Base-by-base conservation (phyloP, 257 asterid species). In the Gentiana straminea region DNA sequence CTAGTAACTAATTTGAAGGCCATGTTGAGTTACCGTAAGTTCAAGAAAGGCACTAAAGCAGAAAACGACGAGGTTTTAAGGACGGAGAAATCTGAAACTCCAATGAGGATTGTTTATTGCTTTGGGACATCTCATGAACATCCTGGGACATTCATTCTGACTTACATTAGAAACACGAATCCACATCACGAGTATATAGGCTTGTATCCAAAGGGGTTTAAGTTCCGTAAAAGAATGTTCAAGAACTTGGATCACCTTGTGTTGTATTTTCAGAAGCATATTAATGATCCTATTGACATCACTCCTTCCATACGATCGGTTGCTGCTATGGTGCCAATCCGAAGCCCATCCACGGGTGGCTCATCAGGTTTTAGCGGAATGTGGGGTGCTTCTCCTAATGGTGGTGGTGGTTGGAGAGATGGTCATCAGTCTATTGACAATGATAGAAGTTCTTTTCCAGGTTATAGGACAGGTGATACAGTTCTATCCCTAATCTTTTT, bases 101-200 rank as follows among this genome's bases (percentile, higher is more conserved):
- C 99, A 55, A 73, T 72, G 88, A 86, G 89, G 74, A 88, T 92
- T 37, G 94, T 83, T 35, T 92, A 92, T 71, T 73, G 88, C 84
- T 86, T 88, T 77, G 97, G 99, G 52, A 78, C 88, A 75, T 92
- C 81, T 66, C 93, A 92, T 54, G 95, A 92, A 62, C 94, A 92
- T 75, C 99, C 99, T 35, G 99, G 99, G 66, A 92, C 97, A 37
- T 85, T 92, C 61, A 83, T 92, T 57, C 78, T 92, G 65, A 88
- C 99, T 39, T 88, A 81, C 71, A 83, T 92, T 63, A 77, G 97
- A 15, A 88, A 91, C 75, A 73, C 93, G 51, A 92, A 81, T 75
- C 99, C 99, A 15, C 97, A 85, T 71, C 97, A 92, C 5, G 99
- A 92, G 73, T 88, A 88, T 80, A 75, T 92, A 48, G 94, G 95